Evolutionary conservation across 129 eudicot species (phyloP).

Genomic region (Helianthus annuus): HanXRQr2.0-SUNRISE NC_035448.2:31735469-31735968

Average conservation of each 20-base stretch:
- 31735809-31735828: slow-evolving; percentile 55
- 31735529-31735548: neutral
- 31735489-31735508: neutral
- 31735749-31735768: slow-evolving; percentile 10
- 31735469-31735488: slow-evolving; percentile 15
- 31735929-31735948: neutral
- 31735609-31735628: no score
- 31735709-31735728: no score
- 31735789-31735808: slow-evolving; percentile 44
- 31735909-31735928: neutral
- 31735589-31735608: no score
- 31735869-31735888: slow-evolving; percentile 9
- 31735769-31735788: slow-evolving; percentile 63
- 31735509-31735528: neutral
- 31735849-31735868: slow-evolving; percentile 12
- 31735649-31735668: no score
- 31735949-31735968: neutral
- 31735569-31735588: no score
- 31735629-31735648: no score
- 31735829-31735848: slow-evolving; percentile 69
- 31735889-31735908: no score
- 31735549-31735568: neutral
- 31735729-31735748: neutral
- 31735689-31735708: no score
- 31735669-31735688: no score